Evolutionary conservation across 2,329 filamentous ascomycete genomes (phyloP).

Genomic region (Chrysoporthe austroafricana): DNA sequence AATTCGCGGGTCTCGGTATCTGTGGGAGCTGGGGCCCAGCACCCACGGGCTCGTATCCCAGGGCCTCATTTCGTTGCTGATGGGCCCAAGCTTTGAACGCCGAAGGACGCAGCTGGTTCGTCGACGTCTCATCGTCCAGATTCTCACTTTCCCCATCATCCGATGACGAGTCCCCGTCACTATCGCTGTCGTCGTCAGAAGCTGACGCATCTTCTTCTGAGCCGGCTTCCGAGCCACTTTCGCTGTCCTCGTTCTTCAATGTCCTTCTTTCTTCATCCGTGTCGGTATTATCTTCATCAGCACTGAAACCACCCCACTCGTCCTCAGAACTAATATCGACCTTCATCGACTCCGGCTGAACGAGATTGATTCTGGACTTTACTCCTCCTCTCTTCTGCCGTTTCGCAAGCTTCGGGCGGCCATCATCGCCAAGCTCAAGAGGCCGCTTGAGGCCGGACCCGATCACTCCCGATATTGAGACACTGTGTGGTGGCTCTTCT

Average conservation of each 20-base stretch:
- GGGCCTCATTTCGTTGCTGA: conserved; percentile 79
- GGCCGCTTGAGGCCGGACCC: conserved; percentile 88
- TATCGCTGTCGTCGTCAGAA: conserved; percentile 35
- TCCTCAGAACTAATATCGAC: conserved; percentile 35
- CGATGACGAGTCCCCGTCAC: conserved; percentile 8
- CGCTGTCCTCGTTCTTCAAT: not conserved
- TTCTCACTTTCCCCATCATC: conserved; percentile 38
- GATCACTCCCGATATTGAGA: conserved; percentile 36
- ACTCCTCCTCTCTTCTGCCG: conserved; percentile 73
- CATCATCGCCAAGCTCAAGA: conserved; percentile 77
- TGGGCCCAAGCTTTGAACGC: conserved; percentile 96
- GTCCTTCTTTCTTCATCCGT: conserved; percentile 37
- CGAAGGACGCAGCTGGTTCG: conserved; percentile 48
- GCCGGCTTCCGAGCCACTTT: conserved; percentile 5
- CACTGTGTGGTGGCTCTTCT: not conserved
- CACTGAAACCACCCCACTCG: conserved; percentile 66
- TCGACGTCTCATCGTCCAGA: conserved; percentile 34
- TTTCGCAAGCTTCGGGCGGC: conserved; percentile 81
- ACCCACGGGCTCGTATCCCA: conserved; percentile 64
- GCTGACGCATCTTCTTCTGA: conserved; percentile 35
- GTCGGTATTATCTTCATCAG: conserved; percentile 35
- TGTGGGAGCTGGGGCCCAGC: conserved; percentile 47
- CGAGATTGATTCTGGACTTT: conserved; percentile 55
- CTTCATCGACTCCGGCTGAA: conserved; percentile 46
- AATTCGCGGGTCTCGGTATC: conserved; percentile 63